These are phyloP conservation scores for Debaryomyces coudertii DNA, from an alignment of 1,139 yeast species.

Conservation along the genomic window DNA sequence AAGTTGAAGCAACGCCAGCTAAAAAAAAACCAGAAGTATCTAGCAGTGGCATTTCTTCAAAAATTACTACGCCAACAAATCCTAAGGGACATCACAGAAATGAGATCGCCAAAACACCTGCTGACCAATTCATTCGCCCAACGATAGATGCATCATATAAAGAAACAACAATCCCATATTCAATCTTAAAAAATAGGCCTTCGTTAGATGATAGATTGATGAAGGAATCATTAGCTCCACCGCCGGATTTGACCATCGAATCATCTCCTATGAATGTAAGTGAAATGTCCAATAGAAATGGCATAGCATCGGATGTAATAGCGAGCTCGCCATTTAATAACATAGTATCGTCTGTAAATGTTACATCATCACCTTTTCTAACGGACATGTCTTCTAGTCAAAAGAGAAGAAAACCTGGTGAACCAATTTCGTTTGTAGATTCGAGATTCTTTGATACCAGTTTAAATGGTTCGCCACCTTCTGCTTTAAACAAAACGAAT, in stretches of 20 bases:
- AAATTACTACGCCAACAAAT: slow-evolving; percentile 10
- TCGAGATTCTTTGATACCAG: slow-evolving; percentile 36
- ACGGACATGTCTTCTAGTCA: slow-evolving; percentile 7
- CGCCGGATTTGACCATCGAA: background rate
- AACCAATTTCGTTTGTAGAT: slow-evolving; percentile 32
- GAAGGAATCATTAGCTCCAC: slow-evolving; percentile 7
- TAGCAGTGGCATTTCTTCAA: background rate
- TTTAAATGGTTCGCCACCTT: slow-evolving; percentile 27
- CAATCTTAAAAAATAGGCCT: background rate
- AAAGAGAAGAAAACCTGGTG: slow-evolving; percentile 35
- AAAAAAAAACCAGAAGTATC: slow-evolving; percentile 17
- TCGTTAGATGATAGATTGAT: slow-evolving; percentile 7
- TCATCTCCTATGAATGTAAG: slow-evolving; percentile 7
- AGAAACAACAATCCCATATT: slow-evolving; percentile 2
- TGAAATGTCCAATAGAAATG: background rate
- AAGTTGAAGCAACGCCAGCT: slow-evolving; percentile 31
- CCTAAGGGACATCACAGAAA: background rate
- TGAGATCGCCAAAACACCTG: background rate
- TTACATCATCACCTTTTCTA: slow-evolving; percentile 24
- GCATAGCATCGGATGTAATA: background rate
- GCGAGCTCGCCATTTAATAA: slow-evolving; percentile 12
- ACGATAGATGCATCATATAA: slow-evolving; percentile 3
- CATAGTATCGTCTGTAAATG: slow-evolving; percentile 6
- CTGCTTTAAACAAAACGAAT: slow-evolving; percentile 6
- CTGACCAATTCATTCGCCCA: background rate